Evolutionary conservation across 352 stramenopile genomes (phyloP), one percentile per base, ranked within the genome.

Genomic region (Phytophthora fragariaefolia): DNA sequence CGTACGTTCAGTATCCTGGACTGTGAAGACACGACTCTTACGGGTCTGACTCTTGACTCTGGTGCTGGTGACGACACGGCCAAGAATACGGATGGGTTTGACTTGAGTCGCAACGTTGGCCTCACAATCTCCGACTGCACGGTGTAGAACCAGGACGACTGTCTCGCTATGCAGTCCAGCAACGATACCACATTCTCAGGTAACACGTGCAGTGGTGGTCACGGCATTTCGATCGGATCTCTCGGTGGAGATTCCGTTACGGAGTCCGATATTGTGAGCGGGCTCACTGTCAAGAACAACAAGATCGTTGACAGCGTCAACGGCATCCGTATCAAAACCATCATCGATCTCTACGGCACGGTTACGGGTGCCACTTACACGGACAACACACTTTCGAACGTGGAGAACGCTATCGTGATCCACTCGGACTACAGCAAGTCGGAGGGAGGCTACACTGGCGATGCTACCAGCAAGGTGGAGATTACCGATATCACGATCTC

Each of bases 1-100:
- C 67, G 67, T 46, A 75, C 72, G 24, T 73, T 71, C 72, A 75
- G 65, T 34, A 75, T 69, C 56, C 47, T 69, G 45, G 38, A 58
- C 36, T 69, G 40, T 12, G 46, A 64, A 30, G 26, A 47, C 52
- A 64, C 62, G 36, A 61, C 63, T 12, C 34, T 71, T 34, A 60
- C 23, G 22, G 54, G 54, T 2, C 45, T 65, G 26, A 71, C 54
- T 2, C 48, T 60, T 23, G 48, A 71, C 54, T 64, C 63, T 12
- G 56, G 54, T 9, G 54, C 34, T 40, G 47, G 63, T 18, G 62
- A 64, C 34, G 38, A 67, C 28, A 20, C 50, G 12, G 59, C 51
- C 22, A 43, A 50, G 59, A 61, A 58, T 53, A 63, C 60, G 30
- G 62, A 69, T 17, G 62, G 62, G 10, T 69, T 69, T 20, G 62